phyloP scores from a whole-genome alignment of 345 rosid species.

The Euphorbia tirucalli region DNA sequence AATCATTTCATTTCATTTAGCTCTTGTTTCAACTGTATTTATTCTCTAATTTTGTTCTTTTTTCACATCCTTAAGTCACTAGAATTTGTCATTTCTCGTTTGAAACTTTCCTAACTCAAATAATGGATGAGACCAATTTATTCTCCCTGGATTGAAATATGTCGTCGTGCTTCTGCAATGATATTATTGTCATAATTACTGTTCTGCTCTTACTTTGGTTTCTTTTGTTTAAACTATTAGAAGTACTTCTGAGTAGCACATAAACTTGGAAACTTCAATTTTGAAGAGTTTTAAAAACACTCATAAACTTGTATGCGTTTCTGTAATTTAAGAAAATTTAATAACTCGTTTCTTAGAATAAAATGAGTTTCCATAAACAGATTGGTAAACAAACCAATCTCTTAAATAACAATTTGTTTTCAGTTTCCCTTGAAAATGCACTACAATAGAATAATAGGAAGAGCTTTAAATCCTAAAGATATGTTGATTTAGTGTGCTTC shows the following conservation, averaged over 20 bases:
- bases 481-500: neutral
- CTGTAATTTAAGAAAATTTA: neutral
- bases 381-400: no score
- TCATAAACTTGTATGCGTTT: neutral
- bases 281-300: no score
- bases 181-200: neutral
- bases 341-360: no score
- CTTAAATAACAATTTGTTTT: no score
- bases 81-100: slow-evolving; percentile 21
- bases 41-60: neutral
- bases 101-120: slow-evolving; percentile 9
- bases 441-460: no score
- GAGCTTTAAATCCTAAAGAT: no score
- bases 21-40: neutral
- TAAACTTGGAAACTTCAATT: neutral
- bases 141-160: neutral
- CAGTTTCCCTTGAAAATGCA: no score
- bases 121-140: neutral
- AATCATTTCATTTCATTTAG: neutral
- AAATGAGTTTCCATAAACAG: no score
- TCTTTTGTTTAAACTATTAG: slow-evolving; percentile 1
- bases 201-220: neutral
- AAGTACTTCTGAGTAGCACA: no score
- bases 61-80: neutral
- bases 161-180: slow-evolving; percentile 2